phyloP scores from a whole-genome alignment of 495 filamentous ascomycete species.

The Xeromyces bisporus region DNA sequence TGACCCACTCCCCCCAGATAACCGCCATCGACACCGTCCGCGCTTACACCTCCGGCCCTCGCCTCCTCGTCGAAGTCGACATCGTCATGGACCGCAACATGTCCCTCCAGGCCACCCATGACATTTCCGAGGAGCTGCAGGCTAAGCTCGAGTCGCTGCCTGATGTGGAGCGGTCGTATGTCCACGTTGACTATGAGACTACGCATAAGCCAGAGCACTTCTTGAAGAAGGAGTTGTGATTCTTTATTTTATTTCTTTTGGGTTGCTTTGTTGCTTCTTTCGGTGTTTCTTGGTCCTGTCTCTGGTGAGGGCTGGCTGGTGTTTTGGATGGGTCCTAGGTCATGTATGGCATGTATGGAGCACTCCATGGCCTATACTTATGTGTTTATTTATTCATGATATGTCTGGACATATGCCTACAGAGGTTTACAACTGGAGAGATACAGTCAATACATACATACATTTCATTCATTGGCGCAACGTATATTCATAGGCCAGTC shows the following conservation, averaged over 20 bases:
- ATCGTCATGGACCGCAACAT: conserved; percentile 63
- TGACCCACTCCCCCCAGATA: conserved; percentile 77
- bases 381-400: too few species aligned
- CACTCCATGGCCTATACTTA: too few species aligned
- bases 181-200: conserved; percentile 95
- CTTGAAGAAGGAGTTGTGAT: conserved; percentile 42
- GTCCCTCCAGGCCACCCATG: conserved; percentile 65
- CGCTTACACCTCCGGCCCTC: conserved; percentile 78
- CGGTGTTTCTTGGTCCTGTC: too few species aligned
- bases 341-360: too few species aligned
- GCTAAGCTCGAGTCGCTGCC: conserved; percentile 86
- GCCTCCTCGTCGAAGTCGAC: conserved; percentile 81
- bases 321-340: too few species aligned
- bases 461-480: too few species aligned
- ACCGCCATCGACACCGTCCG: conserved; percentile 84
- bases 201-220: conserved; percentile 83
- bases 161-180: conserved; percentile 85
- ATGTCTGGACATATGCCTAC: too few species aligned
- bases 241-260: background rate
- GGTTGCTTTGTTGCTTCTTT: background rate
- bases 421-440: too few species aligned
- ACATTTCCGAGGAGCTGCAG: conserved; percentile 87
- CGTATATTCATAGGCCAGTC: too few species aligned
- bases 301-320: too few species aligned
- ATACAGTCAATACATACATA: too few species aligned